phyloP scores from a whole-genome alignment of 768 basidiomycete genomes.

The Amanita muscaria region DNA sequence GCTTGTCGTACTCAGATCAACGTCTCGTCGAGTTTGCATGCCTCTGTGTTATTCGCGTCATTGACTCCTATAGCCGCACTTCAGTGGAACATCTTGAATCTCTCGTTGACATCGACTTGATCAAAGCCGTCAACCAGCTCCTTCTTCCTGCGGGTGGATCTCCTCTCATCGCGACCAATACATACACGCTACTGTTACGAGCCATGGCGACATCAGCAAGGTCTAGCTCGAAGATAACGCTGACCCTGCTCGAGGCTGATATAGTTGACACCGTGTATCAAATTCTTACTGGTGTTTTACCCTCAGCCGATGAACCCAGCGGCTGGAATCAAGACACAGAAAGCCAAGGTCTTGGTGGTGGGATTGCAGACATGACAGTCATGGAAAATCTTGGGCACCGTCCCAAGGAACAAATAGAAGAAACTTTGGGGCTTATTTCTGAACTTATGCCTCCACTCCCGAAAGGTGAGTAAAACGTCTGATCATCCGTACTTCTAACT shows the following conservation, averaged over 20 bases:
- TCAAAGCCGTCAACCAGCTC: conserved; percentile 77
- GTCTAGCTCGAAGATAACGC: conserved; percentile 79
- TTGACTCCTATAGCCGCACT: conserved; percentile 86
- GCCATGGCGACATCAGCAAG: conserved; percentile 83
- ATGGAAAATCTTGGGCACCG: conserved; percentile 96
- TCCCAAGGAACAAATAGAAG: conserved; percentile 96
- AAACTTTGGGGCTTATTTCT: conserved; percentile 79
- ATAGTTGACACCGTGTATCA: conserved; percentile 91
- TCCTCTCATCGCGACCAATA: conserved; percentile 76
- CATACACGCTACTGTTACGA: conserved; percentile 81
- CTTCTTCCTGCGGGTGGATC: conserved; percentile 82
- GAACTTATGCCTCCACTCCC: conserved; percentile 92
- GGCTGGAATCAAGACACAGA: conserved; percentile 47
- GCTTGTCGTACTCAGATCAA: conserved; percentile 87
- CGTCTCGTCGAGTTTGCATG: conserved; percentile 96
- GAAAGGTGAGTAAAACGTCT: conserved; percentile 49
- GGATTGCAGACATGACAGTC: conserved; percentile 92
- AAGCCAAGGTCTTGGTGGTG: conserved; percentile 79
- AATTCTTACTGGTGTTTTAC: conserved; percentile 89
- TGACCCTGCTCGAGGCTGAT: conserved; percentile 83
- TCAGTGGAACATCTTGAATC: conserved; percentile 81
- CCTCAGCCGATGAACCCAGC: conserved; percentile 46
- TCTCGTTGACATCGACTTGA: conserved; percentile 70
- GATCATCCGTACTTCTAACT: conserved; percentile 1
- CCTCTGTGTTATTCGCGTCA: conserved; percentile 86